Evolutionary conservation across 768 basidiomycete species (phyloP).

Genomic region (Grammothele lineata): DNA sequence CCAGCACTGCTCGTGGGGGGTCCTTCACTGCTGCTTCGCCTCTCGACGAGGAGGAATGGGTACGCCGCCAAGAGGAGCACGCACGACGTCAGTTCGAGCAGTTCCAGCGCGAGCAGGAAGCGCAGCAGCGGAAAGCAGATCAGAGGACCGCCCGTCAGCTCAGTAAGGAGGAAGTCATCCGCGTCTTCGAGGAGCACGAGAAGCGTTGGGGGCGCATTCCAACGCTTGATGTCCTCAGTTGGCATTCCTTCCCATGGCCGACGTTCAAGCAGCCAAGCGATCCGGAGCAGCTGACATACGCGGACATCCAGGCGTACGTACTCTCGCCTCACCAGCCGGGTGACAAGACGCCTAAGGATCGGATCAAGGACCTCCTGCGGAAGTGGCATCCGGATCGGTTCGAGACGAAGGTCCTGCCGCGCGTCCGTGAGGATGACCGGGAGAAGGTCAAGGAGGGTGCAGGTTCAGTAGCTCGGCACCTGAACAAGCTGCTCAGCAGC

Average conservation of each 20-base stretch:
- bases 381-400: slow-evolving; percentile 85
- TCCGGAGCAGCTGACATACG: slow-evolving; percentile 58
- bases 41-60: slow-evolving; percentile 48
- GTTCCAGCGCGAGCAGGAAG: slow-evolving; percentile 66
- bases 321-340: slow-evolving; percentile 51
- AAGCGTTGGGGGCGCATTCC: slow-evolving; percentile 49
- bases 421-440: slow-evolving; percentile 59
- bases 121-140: slow-evolving; percentile 42
- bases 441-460: slow-evolving; percentile 71
- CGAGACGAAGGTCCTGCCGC: slow-evolving; percentile 60
- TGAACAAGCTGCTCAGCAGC: slow-evolving; percentile 58
- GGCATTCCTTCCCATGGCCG: slow-evolving; percentile 76
- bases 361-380: slow-evolving; percentile 70
- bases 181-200: slow-evolving; percentile 59
- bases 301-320: slow-evolving; percentile 58
- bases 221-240: slow-evolving; percentile 40
- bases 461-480: slow-evolving; percentile 61
- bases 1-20: slow-evolving; percentile 16
- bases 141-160: slow-evolving; percentile 37
- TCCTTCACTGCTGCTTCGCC: slow-evolving; percentile 13
- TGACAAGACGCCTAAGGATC: slow-evolving; percentile 58
- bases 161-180: slow-evolving; percentile 52
- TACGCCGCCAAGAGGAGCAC: slow-evolving; percentile 59
- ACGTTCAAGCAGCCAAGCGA: slow-evolving; percentile 50
- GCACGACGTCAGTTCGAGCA: slow-evolving; percentile 62